A percentile compares a stretch with the other conserved stretches of the same genome.
phyloP scores from a whole-genome alignment of 352 stramenopile species.

The Plasmopara viticola region DNA sequence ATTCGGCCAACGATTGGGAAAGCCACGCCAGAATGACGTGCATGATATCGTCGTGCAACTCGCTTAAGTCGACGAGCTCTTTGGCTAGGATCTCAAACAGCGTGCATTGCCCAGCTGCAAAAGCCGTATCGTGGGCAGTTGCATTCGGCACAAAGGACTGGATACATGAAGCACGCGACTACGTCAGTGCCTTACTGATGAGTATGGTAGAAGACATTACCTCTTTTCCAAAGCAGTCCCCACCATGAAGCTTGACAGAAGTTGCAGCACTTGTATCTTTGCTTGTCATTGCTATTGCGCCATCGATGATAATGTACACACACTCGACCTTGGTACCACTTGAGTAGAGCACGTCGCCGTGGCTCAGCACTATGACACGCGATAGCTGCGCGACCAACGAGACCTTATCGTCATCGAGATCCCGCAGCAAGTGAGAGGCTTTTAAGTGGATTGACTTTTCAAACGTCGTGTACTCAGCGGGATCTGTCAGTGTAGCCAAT shows the following conservation, averaged over 20 bases:
- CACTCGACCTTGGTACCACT: constrained; percentile 36
- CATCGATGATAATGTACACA: constrained; percentile 71
- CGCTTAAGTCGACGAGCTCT: constrained; percentile 70
- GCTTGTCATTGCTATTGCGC: constrained; percentile 45
- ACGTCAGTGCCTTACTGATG: not conserved
- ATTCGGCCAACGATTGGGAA: constrained; percentile 57
- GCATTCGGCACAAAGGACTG: constrained; percentile 70
- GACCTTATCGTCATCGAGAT: constrained; percentile 80
- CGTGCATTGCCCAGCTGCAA: constrained; percentile 44
- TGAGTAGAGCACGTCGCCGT: constrained; percentile 50
- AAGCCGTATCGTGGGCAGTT: constrained; percentile 36
- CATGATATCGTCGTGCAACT: constrained; percentile 80
- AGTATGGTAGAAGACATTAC: constrained; percentile 2
- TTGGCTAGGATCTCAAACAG: constrained; percentile 74
- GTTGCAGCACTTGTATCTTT: constrained; percentile 5
- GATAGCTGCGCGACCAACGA: constrained; percentile 68
- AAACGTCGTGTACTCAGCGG: constrained; percentile 64
- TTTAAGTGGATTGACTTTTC: constrained; percentile 85
- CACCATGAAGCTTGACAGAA: constrained; percentile 48
- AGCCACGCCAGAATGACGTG: constrained; percentile 78
- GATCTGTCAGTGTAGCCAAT: constrained; percentile 38
- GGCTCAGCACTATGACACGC: constrained; percentile 49
- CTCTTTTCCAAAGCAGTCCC: constrained; percentile 83
- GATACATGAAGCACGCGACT: not conserved
- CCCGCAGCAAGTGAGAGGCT: constrained; percentile 74